These are phyloP conservation scores for Hypoxylon sp. DNA, from an alignment of 2,329 filamentous ascomycete species.

Conservation along the genomic window DNA sequence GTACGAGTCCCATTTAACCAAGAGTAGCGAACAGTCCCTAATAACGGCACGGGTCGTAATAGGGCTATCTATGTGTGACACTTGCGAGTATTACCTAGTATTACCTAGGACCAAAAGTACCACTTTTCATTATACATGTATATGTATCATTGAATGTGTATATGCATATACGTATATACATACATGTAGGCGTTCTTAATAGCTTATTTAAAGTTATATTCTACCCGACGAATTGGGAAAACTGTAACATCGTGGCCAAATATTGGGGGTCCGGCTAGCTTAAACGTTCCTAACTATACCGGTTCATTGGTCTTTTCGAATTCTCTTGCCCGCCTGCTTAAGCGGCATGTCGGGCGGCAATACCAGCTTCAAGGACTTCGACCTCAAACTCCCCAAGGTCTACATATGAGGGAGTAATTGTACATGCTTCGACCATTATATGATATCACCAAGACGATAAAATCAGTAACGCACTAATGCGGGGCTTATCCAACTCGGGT, in stretches of 20 bases:
- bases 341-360: slow-evolving; percentile 31
- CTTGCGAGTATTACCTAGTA: slow-evolving; percentile 25
- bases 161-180: background rate
- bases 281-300: slow-evolving; percentile 12
- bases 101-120: slow-evolving; percentile 10
- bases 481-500: slow-evolving; percentile 38
- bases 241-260: slow-evolving; percentile 33
- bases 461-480: slow-evolving; percentile 26
- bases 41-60: slow-evolving; percentile 25
- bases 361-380: slow-evolving; percentile 11
- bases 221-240: slow-evolving; percentile 38
- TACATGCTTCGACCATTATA: slow-evolving; percentile 1
- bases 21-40: slow-evolving; percentile 25
- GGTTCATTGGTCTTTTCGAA: slow-evolving; percentile 6
- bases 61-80: slow-evolving; percentile 35
- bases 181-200: slow-evolving; percentile 1
- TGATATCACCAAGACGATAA: slow-evolving; percentile 29
- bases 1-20: slow-evolving; percentile 22
- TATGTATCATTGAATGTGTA: background rate
- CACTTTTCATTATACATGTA: slow-evolving; percentile 10
- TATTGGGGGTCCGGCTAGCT: slow-evolving; percentile 38
- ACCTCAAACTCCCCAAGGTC: slow-evolving; percentile 16
- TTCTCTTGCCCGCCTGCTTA: slow-evolving; percentile 3
- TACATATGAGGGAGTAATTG: background rate
- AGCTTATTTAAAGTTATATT: slow-evolving; percentile 33